Percentiles rank a stretch among this genome's conserved stretches.
These are phyloP conservation scores for Cladosporium austrohemisphaericum DNA, from an alignment of 2,329 filamentous ascomycete species.

Conservation along the genomic window DNA sequence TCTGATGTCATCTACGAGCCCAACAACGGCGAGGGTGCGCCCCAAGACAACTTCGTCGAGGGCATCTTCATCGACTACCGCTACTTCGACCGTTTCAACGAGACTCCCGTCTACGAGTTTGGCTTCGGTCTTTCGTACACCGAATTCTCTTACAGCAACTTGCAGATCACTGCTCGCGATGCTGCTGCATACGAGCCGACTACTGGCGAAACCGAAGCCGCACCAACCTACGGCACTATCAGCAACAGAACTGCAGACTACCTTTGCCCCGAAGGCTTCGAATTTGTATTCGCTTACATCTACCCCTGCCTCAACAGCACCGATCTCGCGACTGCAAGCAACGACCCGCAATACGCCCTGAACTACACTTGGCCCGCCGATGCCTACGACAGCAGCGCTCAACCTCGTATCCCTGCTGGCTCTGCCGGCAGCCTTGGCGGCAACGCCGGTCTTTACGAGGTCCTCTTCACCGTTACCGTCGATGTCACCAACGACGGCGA, in stretches of 20 bases:
- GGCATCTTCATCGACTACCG: constrained; percentile 81
- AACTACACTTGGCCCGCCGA: constrained; percentile 57
- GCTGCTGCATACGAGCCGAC: constrained; percentile 56
- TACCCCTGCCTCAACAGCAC: constrained; percentile 70
- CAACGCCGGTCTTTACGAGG: constrained; percentile 63
- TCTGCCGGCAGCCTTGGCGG: constrained; percentile 55
- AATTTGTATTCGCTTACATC: constrained; percentile 55
- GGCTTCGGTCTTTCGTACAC: constrained; percentile 79
- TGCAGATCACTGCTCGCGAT: constrained; percentile 54
- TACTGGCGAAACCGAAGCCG: constrained; percentile 58
- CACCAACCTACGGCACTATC: constrained; percentile 62
- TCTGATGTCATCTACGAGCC: constrained; percentile 63
- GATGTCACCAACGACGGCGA: constrained; percentile 69
- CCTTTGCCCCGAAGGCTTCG: constrained; percentile 60
- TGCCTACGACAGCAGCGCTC: constrained; percentile 56
- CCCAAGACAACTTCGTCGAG: constrained; percentile 71
- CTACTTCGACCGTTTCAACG: constrained; percentile 63
- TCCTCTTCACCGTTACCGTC: constrained; percentile 63
- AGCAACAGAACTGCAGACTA: constrained; percentile 63
- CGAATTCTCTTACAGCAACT: constrained; percentile 69
- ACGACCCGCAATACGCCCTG: constrained; percentile 58
- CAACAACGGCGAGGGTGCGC: constrained; percentile 63
- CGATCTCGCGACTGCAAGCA: constrained; percentile 54
- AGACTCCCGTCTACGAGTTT: constrained; percentile 73
- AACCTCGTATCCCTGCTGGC: constrained; percentile 60